Conservation (phyloP, 805 yeast genomes). For the Lipomyces japonicus region DNA sequence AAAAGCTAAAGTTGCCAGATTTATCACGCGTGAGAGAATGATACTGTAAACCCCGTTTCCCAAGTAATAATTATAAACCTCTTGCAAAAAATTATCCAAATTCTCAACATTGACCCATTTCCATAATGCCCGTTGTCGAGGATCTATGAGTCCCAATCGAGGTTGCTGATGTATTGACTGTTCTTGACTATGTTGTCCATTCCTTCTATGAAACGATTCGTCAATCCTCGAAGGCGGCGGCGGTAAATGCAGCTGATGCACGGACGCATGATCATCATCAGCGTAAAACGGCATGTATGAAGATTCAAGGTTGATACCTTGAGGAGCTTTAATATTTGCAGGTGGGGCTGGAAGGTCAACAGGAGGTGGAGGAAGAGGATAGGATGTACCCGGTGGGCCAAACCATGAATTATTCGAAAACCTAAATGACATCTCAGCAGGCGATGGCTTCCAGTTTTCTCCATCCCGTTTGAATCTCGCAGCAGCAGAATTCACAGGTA, state of each 20-base stretch:
- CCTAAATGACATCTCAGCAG: slow-evolving; percentile 25
- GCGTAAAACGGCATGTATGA: slow-evolving; percentile 17
- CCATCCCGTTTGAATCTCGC: slow-evolving; percentile 9
- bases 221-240: slow-evolving; percentile 23
- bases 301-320: slow-evolving; percentile 24
- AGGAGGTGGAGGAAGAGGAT: slow-evolving; percentile 27
- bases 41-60: slow-evolving; percentile 84
- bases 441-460: slow-evolving; percentile 21
- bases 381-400: slow-evolving; percentile 25
- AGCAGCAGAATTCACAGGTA: not conserved
- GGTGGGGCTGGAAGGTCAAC: slow-evolving; percentile 27
- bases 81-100: slow-evolving; percentile 78
- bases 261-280: not conserved
- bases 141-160: slow-evolving; percentile 48
- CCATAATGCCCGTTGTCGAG: slow-evolving; percentile 81
- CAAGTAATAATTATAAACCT: slow-evolving; percentile 74
- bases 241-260: slow-evolving; percentile 11
- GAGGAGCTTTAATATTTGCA: slow-evolving; percentile 19
- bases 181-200: not conserved
- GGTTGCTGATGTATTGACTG: slow-evolving; percentile 21
- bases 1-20: slow-evolving; percentile 70
- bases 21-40: slow-evolving; percentile 59
- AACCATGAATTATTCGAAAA: slow-evolving; percentile 19
- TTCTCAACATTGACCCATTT: slow-evolving; percentile 95
- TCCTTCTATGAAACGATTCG: slow-evolving; percentile 4